Base-by-base conservation (phyloP, 179 eudicot genomes). In the Nepenthes alata region DNA sequence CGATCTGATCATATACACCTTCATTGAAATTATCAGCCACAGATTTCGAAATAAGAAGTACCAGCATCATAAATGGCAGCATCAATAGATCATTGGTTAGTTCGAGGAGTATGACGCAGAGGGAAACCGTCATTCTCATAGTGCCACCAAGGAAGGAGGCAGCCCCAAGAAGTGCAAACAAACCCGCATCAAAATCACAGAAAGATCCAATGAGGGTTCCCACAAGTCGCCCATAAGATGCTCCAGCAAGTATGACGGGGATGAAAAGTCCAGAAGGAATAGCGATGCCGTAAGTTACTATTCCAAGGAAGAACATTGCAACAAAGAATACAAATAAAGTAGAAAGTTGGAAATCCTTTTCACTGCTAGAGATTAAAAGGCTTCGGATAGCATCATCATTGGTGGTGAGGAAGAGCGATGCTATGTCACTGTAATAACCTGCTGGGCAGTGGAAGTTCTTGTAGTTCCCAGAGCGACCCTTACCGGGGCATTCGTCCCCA, bases 1-100 rank as follows among this genome's bases (percentile, higher is more conserved):
- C 75, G 2, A 75, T 75, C n/a, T 75, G 78, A 9, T 75, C 78
- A n/a, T 75, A 75, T 3, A 75, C 78, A 3, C 78, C 78, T 62
- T 61, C 59, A 66, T 75, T 75, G 68, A 75, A 75, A 34, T 9
- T 47, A 66, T 75, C 78, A 12, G 78, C 78, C 35, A 75, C 78
- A 12, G 78, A 51, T 66, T 75, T 75, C 5, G 78, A 75, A 0
- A 75, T 66, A 1, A 75, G 68, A 39, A 75, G 74, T 5, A 62
- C 74, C 13, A 75, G 11, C 78, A 75, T 75, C 5, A 75, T 68
- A 11, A 66, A 39, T 6, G 78, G 78, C 13, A 75, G 72, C 71
- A 75, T 62, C 15, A 66, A 36, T 5, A 75, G 72, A 59, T 75
- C 74, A 9, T 70, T 75, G 6, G 74, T 75, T n/a, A 75, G 61